Evolutionary conservation across 2,329 filamentous ascomycete species (phyloP), one percentile per base, ranked within the genome.

Genomic region (Acrodontium crateriforme): DNA sequence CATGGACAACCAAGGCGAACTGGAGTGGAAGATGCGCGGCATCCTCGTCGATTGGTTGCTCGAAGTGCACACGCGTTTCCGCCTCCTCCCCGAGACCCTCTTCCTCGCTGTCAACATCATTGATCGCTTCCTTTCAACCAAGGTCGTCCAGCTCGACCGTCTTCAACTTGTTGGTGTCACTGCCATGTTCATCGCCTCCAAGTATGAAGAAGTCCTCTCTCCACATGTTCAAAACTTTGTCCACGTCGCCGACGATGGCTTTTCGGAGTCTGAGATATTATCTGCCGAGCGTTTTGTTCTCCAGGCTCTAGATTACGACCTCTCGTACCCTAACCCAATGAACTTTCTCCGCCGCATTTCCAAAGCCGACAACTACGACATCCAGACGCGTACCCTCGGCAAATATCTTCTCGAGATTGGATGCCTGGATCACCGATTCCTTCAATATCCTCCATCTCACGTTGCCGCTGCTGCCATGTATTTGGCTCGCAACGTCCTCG

Each of bases 251-350:
- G 89, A 98, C 49, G 84, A 95, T 56, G 89, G 87, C 31, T 98
- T 95, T 59, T 80, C 75, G 4, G 87, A 94, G 55, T 74, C 81
- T 24, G 89, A 98, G 61, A 95, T 98, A 42, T 69, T 98, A 20
- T 87, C 82, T 50, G 89, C 89, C n/a, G 89, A 98, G 60, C 80
- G 89, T 42, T 93, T 91, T 54, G 77, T 98, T 41, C 75, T 98
- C 28, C 72, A 74, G 41, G 84, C 84, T 5, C 71, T 98, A 36
- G 78, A 94, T 62, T 98, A 94, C 56, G 87, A 98, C 53, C 74
- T 98, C 39, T 94, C 85, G 64, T 98, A 94, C 52, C 89, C 89
- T 31, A 98, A 98, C 60, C 89, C 89, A 13, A 98, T 98, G 89
- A 98, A 98, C 69, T 98, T 98, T 64, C 73, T 98, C 36, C 82